Evolutionary conservation across 108 stramenopile genomes (phyloP).

Genomic region (Fistulifera solaris): DNA sequence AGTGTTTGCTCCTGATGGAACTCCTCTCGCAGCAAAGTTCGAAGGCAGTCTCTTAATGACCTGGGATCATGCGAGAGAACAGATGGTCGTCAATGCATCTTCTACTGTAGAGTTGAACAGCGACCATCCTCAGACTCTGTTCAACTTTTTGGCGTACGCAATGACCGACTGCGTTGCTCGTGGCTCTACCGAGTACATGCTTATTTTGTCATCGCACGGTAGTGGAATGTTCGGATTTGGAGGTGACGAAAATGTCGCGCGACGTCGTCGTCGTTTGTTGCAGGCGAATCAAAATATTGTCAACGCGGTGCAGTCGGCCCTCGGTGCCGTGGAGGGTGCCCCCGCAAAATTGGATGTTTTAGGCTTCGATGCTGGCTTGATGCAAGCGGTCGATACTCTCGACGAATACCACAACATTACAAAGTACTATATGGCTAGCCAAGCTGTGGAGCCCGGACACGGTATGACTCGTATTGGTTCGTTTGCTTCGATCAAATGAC

Average conservation of each 20-base stretch:
- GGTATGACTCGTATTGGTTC: constrained; percentile 3
- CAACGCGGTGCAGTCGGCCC: constrained; percentile 7
- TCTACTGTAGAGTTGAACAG: constrained; percentile 7
- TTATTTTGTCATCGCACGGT: constrained; percentile 15
- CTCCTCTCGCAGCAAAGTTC: not conserved
- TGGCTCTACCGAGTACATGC: constrained; percentile 12
- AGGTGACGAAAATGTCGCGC: constrained; percentile 12
- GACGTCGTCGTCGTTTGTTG: constrained; percentile 6
- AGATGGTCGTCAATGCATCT: constrained; percentile 7
- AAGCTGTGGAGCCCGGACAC: constrained; percentile 8
- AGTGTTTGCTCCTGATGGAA: constrained; percentile 13
- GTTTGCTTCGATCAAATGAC: constrained; percentile 1
- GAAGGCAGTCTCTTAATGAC: constrained; percentile 3
- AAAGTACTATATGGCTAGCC: not conserved
- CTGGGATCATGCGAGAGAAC: constrained; percentile 2
- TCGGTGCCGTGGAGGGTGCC: constrained; percentile 6
- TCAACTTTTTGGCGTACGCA: constrained; percentile 6
- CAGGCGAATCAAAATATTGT: constrained; percentile 9
- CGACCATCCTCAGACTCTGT: constrained; percentile 9
- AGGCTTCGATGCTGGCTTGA: constrained; percentile 27
- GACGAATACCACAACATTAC: not conserved
- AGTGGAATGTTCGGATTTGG: constrained; percentile 24
- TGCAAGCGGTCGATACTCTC: constrained; percentile 10
- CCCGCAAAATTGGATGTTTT: constrained; percentile 16
- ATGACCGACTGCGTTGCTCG: constrained; percentile 10